These are phyloP conservation scores for Xylaria sp. DNA, from an alignment of 2,329 filamentous ascomycete genomes.

Conservation along the genomic window DNA sequence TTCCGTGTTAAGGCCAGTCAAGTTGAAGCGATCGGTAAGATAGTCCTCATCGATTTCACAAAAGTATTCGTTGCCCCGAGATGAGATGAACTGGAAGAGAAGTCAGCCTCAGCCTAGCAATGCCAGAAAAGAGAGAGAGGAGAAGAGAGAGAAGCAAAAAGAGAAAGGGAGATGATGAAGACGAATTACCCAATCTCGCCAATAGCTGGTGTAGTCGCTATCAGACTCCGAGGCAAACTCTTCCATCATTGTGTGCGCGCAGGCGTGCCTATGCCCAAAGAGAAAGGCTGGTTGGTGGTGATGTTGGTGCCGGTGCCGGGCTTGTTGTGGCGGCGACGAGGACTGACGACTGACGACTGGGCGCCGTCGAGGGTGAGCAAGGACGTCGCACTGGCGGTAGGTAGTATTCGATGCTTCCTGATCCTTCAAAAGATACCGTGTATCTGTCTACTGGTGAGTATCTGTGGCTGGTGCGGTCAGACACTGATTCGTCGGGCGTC, in stretches of 20 bases:
- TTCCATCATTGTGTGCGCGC: constrained; percentile 73
- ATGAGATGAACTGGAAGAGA: constrained; percentile 87
- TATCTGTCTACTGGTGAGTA: background rate
- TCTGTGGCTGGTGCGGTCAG: background rate
- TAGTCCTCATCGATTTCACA: constrained; percentile 99
- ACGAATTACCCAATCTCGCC: constrained; percentile 89
- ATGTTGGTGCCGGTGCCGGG: constrained; percentile 23
- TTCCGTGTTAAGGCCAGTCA: constrained; percentile 95
- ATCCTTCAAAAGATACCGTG: background rate
- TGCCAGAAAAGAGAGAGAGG: constrained; percentile 1
- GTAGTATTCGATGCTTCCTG: background rate
- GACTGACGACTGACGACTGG: background rate
- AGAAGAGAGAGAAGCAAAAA: too few species aligned
- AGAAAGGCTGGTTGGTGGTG: background rate
- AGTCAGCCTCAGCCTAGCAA: constrained; percentile 40
- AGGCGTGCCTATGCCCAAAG: background rate
- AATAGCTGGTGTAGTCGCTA: constrained; percentile 99
- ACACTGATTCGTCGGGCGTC: background rate
- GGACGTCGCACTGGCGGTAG: background rate
- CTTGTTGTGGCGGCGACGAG: background rate
- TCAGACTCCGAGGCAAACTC: constrained; percentile 98
- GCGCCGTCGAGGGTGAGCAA: background rate
- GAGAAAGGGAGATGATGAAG: too few species aligned
- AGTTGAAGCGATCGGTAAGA: constrained; percentile 96
- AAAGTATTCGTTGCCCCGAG: constrained; percentile 97